Evolutionary conservation across 345 rosid genomes (phyloP), one percentile per base, ranked within the genome.

Genomic region (Balakata baccata): DNA sequence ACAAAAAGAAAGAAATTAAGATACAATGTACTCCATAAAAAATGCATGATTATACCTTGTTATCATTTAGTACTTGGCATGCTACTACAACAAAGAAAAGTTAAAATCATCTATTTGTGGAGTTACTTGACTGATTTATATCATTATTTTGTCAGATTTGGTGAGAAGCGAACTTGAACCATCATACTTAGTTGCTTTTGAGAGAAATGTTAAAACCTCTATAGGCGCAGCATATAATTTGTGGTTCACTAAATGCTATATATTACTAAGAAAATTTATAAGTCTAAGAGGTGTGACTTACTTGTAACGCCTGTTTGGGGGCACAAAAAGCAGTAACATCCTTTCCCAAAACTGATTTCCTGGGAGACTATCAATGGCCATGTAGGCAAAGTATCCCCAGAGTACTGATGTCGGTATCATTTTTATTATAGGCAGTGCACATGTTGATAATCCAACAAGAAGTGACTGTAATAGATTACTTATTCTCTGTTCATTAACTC

Each of bases 291-390:
- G 37, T 3, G 0, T 10, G 22, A 74, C 92, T 81, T 87, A 89
- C 97, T 88, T 88, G 90, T 83, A 84, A 54, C 88, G 86, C 54
- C 98, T 84, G 69, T 81, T 56, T 7, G 95, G 93, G 53, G 98
- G 82, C 62, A 91, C 71, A 79, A 93, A 91, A 54, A 93, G 92
- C 63, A 91, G 77, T 69, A 87, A 43, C 11, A 91, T 82, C 76
- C 97, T 85, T 78, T 91, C 97, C 95, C 95, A 91, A 84, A 91
- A 91, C 50, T 93, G 98, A 73, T 85, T 93, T 46, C 93, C 95
- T 0, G 91, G 97, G 56, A 93, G 90, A 83, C 97, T 93, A 68
- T 93, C 97, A 59, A 93, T 85, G 70, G 95, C 98, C 97, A 87
- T 90, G 83, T 90, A 90, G 53, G 97, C 89, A 72, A 92, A 92